phyloP scores from a whole-genome alignment of 148 eudicot genomes.

The Limonium bicolor region DNA sequence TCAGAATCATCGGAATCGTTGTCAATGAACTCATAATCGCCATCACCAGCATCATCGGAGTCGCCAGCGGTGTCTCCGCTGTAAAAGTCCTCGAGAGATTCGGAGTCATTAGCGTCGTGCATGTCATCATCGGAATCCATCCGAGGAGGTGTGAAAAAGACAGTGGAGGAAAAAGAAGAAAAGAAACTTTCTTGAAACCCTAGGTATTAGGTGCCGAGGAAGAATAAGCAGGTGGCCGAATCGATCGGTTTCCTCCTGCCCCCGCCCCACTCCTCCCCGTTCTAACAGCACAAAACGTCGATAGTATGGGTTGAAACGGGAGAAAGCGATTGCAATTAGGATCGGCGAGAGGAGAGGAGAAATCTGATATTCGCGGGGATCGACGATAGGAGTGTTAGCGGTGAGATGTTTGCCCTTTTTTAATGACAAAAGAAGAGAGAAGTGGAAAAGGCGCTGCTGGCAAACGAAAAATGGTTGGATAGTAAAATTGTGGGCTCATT shows the following conservation, averaged over 20 bases:
- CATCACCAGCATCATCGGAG: conserved; percentile 37
- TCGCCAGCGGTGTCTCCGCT: conserved; percentile 49
- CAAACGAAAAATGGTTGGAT: too few species aligned
- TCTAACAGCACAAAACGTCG: too few species aligned
- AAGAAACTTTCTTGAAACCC: conserved; percentile 6
- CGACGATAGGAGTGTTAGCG: too few species aligned
- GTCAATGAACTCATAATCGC: conserved; percentile 52
- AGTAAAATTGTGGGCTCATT: too few species aligned
- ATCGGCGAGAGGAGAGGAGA: neutral
- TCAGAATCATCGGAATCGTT: conserved; percentile 57
- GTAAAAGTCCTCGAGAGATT: conserved; percentile 47
- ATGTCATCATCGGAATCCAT: conserved; percentile 77
- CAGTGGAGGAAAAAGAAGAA: conserved; percentile 1
- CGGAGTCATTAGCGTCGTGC: conserved; percentile 57
- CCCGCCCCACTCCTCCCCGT: too few species aligned
- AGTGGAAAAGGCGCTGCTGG: too few species aligned
- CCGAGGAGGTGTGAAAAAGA: neutral
- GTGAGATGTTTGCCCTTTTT: conserved; percentile 1
- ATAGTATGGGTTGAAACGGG: too few species aligned
- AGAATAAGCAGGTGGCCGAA: neutral
- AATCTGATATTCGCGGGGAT: too few species aligned
- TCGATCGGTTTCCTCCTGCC: too few species aligned
- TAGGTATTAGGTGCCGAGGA: conserved; percentile 5
- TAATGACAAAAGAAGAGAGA: neutral
- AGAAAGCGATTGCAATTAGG: neutral